Conservation (phyloP, 2,329 filamentous ascomycete species). For the Calonectria henricotiae region DNA sequence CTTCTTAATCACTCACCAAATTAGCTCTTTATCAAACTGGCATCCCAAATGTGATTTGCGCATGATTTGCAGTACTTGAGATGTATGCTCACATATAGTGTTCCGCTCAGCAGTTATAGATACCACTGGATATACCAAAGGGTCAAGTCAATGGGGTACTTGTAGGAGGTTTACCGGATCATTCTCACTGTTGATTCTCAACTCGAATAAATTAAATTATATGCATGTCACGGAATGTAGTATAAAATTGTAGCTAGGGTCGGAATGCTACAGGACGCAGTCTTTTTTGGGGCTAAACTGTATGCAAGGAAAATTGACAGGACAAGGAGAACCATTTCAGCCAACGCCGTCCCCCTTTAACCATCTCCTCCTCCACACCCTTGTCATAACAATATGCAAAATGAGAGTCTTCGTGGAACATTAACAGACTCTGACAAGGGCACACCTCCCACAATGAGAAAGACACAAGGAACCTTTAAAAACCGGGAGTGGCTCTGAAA, state of each 20-base stretch:
- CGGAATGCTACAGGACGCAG: not conserved
- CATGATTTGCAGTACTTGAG: not conserved
- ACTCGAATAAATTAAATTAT: not conserved
- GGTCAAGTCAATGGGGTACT: no score
- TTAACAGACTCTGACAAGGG: constrained; percentile 31
- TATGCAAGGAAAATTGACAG: constrained; percentile 5
- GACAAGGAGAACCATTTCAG: constrained; percentile 13
- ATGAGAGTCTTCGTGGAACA: constrained; percentile 19
- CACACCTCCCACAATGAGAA: constrained; percentile 9
- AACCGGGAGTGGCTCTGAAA: not conserved
- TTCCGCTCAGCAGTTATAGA: no score
- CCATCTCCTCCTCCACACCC: constrained; percentile 30
- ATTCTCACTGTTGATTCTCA: no score
- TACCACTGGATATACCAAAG: no score
- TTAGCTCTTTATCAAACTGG: not conserved
- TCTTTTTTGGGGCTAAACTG: constrained; percentile 20
- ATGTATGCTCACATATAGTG: not conserved
- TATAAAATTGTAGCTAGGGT: not conserved
- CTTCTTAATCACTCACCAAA: constrained; percentile 46
- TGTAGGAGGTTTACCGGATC: no score
- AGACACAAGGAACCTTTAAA: constrained; percentile 26
- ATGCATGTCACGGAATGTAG: constrained; percentile 1
- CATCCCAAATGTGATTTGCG: not conserved
- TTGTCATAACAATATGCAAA: constrained; percentile 6
- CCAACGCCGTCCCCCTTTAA: constrained; percentile 34